phyloP scores from a whole-genome alignment of 2,329 filamentous ascomycete genomes.

The Macroventuria anomochaeta region DNA sequence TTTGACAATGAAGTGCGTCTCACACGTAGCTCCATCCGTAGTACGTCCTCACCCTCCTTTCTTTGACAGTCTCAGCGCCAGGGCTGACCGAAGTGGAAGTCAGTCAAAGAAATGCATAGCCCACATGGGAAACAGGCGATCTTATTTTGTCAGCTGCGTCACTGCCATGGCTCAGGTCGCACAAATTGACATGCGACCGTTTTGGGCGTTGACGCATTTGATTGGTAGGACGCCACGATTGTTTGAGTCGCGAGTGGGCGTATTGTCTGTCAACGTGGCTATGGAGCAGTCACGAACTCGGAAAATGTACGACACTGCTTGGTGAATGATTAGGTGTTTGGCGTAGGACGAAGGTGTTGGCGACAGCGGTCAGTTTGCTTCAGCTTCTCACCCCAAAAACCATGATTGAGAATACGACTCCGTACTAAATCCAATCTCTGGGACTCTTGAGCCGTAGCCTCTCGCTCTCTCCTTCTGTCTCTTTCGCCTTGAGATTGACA shows the following conservation, averaged over 20 bases:
- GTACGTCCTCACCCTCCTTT: background rate
- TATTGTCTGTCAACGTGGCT: slow-evolving; percentile 12
- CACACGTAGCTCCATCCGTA: slow-evolving; percentile 2
- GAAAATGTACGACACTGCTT: background rate
- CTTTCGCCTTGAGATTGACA: slow-evolving; percentile 51
- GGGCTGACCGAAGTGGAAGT: background rate
- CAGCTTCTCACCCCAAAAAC: background rate
- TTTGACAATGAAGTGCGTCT: slow-evolving; percentile 3
- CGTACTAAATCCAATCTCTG: slow-evolving; percentile 27
- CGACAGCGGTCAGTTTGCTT: background rate
- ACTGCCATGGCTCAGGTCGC: slow-evolving; percentile 4
- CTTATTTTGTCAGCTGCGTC: slow-evolving; percentile 13
- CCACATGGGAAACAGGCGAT: slow-evolving; percentile 3
- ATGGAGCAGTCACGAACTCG: background rate
- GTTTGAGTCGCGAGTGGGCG: slow-evolving; percentile 1
- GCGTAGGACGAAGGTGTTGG: background rate
- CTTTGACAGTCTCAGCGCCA: slow-evolving; percentile 6
- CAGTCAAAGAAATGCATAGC: slow-evolving; percentile 4
- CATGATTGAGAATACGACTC: background rate
- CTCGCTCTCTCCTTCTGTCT: slow-evolving; percentile 40
- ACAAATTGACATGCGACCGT: slow-evolving; percentile 16
- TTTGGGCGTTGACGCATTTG: slow-evolving; percentile 7
- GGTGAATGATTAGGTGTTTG: background rate
- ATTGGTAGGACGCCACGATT: slow-evolving; percentile 3
- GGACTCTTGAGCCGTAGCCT: slow-evolving; percentile 28